These are phyloP conservation scores for Trifolium repens DNA, from an alignment of 306 rosid genomes.

Conservation along the genomic window DNA sequence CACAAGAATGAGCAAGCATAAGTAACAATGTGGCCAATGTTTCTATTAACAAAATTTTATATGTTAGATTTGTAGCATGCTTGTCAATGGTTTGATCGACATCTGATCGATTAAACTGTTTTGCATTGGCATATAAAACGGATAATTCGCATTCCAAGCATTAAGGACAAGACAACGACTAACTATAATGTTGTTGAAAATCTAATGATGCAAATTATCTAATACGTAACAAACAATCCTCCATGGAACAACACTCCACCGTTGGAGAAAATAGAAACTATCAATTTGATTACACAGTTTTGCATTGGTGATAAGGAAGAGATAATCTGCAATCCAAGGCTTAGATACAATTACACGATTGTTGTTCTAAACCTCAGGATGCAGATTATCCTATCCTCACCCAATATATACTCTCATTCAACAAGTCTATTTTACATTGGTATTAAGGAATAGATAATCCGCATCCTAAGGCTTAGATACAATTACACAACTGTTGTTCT, in stretches of 20 bases:
- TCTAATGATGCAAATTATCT: constrained; percentile 50
- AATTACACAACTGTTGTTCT: constrained; percentile 32
- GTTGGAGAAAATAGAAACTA: not conserved
- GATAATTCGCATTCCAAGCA: not conserved
- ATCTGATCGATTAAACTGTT: no score
- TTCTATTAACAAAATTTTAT: no score
- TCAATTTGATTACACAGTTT: not conserved
- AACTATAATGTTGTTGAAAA: constrained; percentile 42
- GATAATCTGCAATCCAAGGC: constrained; percentile 33
- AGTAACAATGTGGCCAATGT: no score
- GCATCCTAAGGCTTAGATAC: constrained; percentile 1
- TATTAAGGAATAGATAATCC: not conserved
- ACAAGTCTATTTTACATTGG: not conserved
- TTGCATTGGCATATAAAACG: not conserved
- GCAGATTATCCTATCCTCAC: constrained; percentile 28
- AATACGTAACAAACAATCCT: not conserved
- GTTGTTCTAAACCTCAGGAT: constrained; percentile 55
- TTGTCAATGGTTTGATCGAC: no score
- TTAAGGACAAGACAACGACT: constrained; percentile 3
- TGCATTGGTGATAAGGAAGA: constrained; percentile 12
- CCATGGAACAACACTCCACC: not conserved
- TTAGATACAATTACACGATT: constrained; percentile 16
- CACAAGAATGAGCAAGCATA: no score
- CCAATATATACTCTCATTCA: not conserved
- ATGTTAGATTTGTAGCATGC: no score